Evolutionary conservation across 1,284 basidiomycete genomes (phyloP), one percentile per base, ranked within the genome.

Genomic region (Chalciporus sp.): DNA sequence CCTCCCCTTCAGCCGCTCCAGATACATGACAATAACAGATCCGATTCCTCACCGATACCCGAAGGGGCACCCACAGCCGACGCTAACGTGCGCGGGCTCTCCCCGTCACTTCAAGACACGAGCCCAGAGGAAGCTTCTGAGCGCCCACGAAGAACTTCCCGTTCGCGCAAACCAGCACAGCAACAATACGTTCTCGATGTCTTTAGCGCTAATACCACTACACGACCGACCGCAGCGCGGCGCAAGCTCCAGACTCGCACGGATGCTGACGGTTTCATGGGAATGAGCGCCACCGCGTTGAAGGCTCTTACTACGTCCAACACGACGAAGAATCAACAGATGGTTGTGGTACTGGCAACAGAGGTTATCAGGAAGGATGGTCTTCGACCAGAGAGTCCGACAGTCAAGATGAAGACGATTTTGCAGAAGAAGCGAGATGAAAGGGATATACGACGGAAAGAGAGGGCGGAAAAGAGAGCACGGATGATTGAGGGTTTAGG

Each of bases 321-420:
- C 66, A 92, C 89, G 4, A 69, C 74, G 44, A 81, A 74, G 64
- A 92, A 92, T 60, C 86, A 92, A 69, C 73, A 77, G 46, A 88
- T 85, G 51, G 62, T 84, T 27, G 76, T 77, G 4, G 55, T 61
- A 41, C 51, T 73, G 14, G 80, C 80, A 14, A 79, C 76, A 54
- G 81, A 87, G 67, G 79, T 94, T 20, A 73, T 95, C 28, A 79
- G 85, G 43, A 86, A 82, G 63, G 78, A 84, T 33, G 91, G 91
- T 23, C 72, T 75, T 19, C 73, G 92, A 51, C 92, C 92, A 11
- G 89, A 88, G 54, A 92, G 88, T 66, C 92, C 91, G 2, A 82
- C 78, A 17, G 83, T 87, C 46, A 92, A 89, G 70, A 81, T 89
- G 41, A 82, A 81, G 61, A 92, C 88, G 3, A 78, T 83, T 27